Evolutionary conservation across 2,329 filamentous ascomycete species (phyloP).

Genomic region (Aureobasidium sp.): DNA sequence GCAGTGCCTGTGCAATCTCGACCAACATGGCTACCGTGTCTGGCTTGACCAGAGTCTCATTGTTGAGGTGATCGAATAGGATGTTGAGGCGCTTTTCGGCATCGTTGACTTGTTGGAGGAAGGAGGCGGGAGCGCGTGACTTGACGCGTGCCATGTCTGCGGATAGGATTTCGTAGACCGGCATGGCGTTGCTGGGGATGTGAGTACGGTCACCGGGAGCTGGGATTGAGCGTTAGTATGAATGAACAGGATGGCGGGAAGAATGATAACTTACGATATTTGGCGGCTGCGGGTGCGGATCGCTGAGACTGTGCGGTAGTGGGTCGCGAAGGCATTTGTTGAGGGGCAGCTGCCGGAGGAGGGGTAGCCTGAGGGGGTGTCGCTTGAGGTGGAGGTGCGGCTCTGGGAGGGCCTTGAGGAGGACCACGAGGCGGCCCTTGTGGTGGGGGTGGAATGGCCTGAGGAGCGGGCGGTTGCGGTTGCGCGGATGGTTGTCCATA

Average conservation of each 20-base stretch:
- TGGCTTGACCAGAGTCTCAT: slow-evolving; percentile 78
- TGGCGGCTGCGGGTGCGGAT: slow-evolving; percentile 49
- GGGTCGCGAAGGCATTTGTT: slow-evolving; percentile 31
- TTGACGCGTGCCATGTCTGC: slow-evolving; percentile 86
- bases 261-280: slow-evolving; percentile 54
- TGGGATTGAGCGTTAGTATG: slow-evolving; percentile 20
- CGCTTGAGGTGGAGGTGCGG: slow-evolving; percentile 41
- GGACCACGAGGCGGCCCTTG: slow-evolving; percentile 35
- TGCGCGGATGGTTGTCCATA: slow-evolving; percentile 39
- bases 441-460: slow-evolving; percentile 34
- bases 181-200: slow-evolving; percentile 69
- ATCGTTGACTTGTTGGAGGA: slow-evolving; percentile 83
- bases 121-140: slow-evolving; percentile 74
- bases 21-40: slow-evolving; percentile 65
- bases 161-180: slow-evolving; percentile 72
- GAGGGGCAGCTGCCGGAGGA: slow-evolving; percentile 22
- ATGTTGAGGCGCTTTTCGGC: slow-evolving; percentile 88
- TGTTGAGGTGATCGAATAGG: slow-evolving; percentile 96
- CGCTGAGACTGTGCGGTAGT: slow-evolving; percentile 45
- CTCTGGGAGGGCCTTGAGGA: slow-evolving; percentile 42
- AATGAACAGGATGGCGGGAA: no score
- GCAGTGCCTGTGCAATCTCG: slow-evolving; percentile 43
- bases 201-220: slow-evolving; percentile 71
- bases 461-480: slow-evolving; percentile 30
- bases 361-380: slow-evolving; percentile 31